These are phyloP conservation scores for Tephrocybe sp. DNA, from an alignment of 768 basidiomycete species.

Conservation along the genomic window DNA sequence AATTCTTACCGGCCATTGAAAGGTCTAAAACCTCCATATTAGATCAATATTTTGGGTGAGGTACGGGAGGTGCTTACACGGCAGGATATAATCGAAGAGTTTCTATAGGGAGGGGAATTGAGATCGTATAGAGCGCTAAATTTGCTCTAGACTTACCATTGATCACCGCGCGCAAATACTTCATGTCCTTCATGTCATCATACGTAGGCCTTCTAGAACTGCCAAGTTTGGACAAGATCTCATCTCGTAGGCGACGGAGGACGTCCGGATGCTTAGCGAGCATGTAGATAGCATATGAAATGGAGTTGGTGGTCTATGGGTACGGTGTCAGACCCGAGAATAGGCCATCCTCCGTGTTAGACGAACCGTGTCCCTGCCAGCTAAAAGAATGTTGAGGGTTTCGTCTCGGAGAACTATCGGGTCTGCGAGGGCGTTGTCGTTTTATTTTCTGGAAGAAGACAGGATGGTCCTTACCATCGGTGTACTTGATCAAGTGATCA, in stretches of 20 bases:
- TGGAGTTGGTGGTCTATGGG: constrained; percentile 35
- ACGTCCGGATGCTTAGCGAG: constrained; percentile 43
- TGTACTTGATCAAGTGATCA: constrained; percentile 50
- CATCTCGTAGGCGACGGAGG: constrained; percentile 38
- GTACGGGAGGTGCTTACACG: constrained; percentile 24
- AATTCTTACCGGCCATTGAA: constrained; percentile 26
- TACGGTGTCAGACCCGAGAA: neutral
- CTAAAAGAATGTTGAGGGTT: constrained; percentile 54
- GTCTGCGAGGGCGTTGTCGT: constrained; percentile 23
- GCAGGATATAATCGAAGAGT: constrained; percentile 41
- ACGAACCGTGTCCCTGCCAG: constrained; percentile 55
- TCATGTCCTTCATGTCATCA: constrained; percentile 49
- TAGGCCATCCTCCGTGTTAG: neutral
- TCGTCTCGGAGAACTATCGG: constrained; percentile 44
- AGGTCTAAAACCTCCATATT: constrained; percentile 16
- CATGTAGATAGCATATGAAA: constrained; percentile 45
- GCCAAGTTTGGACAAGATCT: constrained; percentile 42
- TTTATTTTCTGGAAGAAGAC: constrained; percentile 2
- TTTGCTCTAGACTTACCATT: constrained; percentile 25
- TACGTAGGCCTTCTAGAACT: constrained; percentile 35
- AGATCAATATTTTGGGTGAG: neutral
- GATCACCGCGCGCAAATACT: constrained; percentile 37
- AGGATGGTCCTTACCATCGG: constrained; percentile 38
- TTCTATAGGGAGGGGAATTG: constrained; percentile 26
- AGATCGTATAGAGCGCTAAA: neutral